Evolutionary conservation across 345 rosid genomes (phyloP).

Genomic region (Anastatica hierochuntica): DNA sequence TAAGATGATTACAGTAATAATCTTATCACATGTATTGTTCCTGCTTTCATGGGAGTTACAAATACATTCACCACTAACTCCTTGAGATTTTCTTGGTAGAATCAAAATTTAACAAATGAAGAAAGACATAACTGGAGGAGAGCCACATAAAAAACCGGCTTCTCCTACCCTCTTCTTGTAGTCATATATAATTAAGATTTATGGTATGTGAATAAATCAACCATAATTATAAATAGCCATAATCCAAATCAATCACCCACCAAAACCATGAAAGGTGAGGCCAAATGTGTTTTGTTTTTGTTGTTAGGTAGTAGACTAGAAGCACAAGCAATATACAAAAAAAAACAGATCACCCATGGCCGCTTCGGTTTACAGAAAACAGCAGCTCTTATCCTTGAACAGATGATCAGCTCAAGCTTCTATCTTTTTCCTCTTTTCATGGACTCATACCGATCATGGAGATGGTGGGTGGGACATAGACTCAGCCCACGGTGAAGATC

Average conservation of each 20-base stretch:
- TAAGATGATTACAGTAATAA: too few relatives aligned
- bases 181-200: constrained; percentile 1
- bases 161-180: constrained; percentile 13
- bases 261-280: constrained; percentile 20
- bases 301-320: constrained; percentile 13
- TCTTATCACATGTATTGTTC: too few relatives aligned
- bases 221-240: constrained; percentile 9
- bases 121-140: constrained; percentile 12
- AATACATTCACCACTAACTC: too few relatives aligned
- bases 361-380: too few relatives aligned
- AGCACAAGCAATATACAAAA: constrained; percentile 30
- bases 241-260: constrained; percentile 7
- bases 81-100: too few relatives aligned
- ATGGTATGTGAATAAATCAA: not conserved
- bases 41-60: too few relatives aligned
- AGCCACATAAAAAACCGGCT: constrained; percentile 19
- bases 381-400: constrained; percentile 20
- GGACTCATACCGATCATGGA: constrained; percentile 16
- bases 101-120: not conserved
- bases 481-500: constrained; percentile 13
- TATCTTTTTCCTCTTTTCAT: constrained; percentile 7
- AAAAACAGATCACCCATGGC: constrained; percentile 24
- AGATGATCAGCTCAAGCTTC: constrained; percentile 28
- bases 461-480: not conserved
- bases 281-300: not conserved